A percentile compares a stretch with the other conserved stretches of the same genome.
Conservation (phyloP, 345 rosid species). For the Populus tremula region DNA sequence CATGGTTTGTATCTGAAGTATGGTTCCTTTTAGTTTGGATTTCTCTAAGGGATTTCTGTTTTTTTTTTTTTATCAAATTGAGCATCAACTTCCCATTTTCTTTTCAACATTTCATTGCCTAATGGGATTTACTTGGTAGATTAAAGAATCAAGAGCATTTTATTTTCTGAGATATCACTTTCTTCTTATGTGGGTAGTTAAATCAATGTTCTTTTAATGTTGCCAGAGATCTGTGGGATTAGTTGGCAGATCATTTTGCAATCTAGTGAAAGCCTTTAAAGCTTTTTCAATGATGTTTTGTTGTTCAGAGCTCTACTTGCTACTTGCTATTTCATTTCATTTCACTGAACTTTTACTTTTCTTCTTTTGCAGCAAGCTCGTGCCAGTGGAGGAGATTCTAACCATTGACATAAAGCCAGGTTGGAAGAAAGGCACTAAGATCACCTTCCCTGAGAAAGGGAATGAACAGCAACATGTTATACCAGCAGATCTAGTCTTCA, state of each 20-base stretch:
- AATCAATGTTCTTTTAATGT: neutral
- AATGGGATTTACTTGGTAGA: neutral
- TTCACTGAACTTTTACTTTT: neutral
- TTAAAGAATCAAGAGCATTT: neutral
- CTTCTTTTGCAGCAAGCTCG: neutral
- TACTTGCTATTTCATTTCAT: neutral
- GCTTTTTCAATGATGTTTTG: neutral
- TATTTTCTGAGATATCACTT: neutral
- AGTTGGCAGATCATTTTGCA: neutral
- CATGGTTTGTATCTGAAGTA: neutral
- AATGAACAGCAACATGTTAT: slow-evolving; percentile 8
- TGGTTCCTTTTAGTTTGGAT: neutral
- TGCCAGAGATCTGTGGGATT: neutral
- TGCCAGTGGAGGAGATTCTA: slow-evolving; percentile 13
- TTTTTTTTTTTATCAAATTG: neutral
- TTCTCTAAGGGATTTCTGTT: neutral
- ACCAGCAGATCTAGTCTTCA: slow-evolving; percentile 15
- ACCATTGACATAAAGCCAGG: slow-evolving; percentile 14
- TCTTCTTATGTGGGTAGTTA: neutral
- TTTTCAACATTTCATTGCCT: neutral
- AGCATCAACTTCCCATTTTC: neutral
- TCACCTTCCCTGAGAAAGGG: slow-evolving; percentile 21
- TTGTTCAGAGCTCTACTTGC: neutral
- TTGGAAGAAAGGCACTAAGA: slow-evolving; percentile 19
- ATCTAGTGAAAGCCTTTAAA: neutral